These are phyloP conservation scores for Plicaturopsis crispa DNA, from an alignment of 768 basidiomycete species.

Conservation along the genomic window DNA sequence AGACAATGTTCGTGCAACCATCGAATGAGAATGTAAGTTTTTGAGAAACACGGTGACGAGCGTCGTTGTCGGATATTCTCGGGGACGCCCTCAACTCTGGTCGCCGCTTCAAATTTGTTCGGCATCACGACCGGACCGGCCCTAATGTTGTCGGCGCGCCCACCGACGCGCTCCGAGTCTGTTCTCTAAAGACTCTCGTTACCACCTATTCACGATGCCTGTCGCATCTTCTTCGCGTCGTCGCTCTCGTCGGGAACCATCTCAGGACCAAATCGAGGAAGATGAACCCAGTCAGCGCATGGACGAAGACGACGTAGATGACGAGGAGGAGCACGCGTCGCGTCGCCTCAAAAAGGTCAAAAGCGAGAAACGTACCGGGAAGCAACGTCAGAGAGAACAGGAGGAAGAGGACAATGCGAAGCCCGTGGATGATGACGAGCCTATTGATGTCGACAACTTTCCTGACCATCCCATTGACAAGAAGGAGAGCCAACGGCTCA, in stretches of 20 bases:
- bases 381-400: slow-evolving; percentile 9
- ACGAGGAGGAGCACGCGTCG: background rate
- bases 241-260: background rate
- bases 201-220: background rate
- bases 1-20: slow-evolving; percentile 40
- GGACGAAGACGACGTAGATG: background rate
- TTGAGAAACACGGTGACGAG: background rate
- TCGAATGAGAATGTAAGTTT: slow-evolving; percentile 21
- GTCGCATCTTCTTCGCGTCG: background rate
- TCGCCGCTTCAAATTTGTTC: too few relatives aligned
- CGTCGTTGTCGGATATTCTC: too few relatives aligned
- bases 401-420: slow-evolving; percentile 28
- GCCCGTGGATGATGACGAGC: slow-evolving; percentile 29
- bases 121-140: too few relatives aligned
- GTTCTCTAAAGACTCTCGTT: too few relatives aligned
- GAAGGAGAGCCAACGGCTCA: slow-evolving; percentile 42
- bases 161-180: too few relatives aligned
- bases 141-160: too few relatives aligned
- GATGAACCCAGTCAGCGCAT: background rate
- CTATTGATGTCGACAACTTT: slow-evolving; percentile 57
- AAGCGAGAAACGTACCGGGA: background rate
- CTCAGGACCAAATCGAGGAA: background rate
- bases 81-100: too few relatives aligned
- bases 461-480: slow-evolving; percentile 58
- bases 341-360: background rate